These are phyloP conservation scores for Penicillium digitatum DNA, from an alignment of 2,329 filamentous ascomycete species.

Conservation along the genomic window DNA sequence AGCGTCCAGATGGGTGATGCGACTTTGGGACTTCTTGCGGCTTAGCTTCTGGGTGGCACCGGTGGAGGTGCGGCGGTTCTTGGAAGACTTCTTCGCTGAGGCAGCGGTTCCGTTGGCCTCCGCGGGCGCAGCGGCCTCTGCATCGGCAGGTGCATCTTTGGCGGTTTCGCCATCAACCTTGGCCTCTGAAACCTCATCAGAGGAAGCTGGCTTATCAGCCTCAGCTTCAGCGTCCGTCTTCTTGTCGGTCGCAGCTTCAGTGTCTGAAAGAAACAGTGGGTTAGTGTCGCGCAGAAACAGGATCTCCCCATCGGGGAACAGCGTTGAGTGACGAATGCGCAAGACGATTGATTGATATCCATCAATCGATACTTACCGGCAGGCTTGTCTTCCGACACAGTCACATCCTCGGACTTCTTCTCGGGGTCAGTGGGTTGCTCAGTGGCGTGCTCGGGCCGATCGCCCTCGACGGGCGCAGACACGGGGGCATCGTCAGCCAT, in stretches of 20 bases:
- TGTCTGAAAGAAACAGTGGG: constrained; percentile 12
- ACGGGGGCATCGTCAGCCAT: constrained; percentile 42
- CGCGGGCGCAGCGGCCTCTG: constrained; percentile 30
- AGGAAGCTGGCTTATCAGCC: constrained; percentile 27
- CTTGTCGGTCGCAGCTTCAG: constrained; percentile 22
- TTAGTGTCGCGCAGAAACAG: constrained; percentile 22
- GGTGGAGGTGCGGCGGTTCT: constrained; percentile 66
- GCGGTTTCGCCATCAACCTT: constrained; percentile 27
- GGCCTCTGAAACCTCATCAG: constrained; percentile 22
- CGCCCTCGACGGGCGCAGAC: constrained; percentile 31
- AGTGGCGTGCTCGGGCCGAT: constrained; percentile 30
- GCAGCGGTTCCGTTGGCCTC: constrained; percentile 49
- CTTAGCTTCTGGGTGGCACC: constrained; percentile 70
- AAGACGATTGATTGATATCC: neutral
- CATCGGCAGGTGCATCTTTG: constrained; percentile 19
- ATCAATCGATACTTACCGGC: constrained; percentile 18
- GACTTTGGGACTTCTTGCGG: constrained; percentile 76
- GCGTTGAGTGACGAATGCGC: neutral
- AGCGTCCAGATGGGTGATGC: constrained; percentile 69
- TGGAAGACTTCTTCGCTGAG: constrained; percentile 50
- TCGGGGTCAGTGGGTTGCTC: constrained; percentile 30
- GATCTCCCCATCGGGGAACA: neutral
- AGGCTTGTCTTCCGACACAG: constrained; percentile 17
- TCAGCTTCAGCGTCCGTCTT: constrained; percentile 30
- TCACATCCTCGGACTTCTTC: constrained; percentile 23